phyloP scores from a whole-genome alignment of 495 filamentous ascomycete genomes.

The Collariella sp. region DNA sequence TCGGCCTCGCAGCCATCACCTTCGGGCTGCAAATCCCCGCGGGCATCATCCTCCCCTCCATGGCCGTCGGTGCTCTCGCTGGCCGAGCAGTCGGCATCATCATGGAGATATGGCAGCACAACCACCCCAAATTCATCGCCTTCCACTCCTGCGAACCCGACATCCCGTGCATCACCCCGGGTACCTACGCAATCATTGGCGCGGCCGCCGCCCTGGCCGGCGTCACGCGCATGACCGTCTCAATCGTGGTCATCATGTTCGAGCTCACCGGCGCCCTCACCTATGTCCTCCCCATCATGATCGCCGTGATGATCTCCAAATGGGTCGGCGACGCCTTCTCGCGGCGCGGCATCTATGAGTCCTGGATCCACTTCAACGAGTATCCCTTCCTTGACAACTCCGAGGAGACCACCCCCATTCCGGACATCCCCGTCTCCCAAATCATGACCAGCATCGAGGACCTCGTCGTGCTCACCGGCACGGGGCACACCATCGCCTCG shows the following conservation, averaged over 20 bases:
- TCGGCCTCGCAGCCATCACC: constrained; percentile 77
- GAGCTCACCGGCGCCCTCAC: constrained; percentile 93
- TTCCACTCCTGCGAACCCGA: constrained; percentile 82
- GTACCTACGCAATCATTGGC: constrained; percentile 92
- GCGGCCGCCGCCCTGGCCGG: constrained; percentile 94
- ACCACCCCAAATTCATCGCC: constrained; percentile 63
- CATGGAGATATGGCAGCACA: constrained; percentile 79
- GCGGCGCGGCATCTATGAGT: constrained; percentile 91
- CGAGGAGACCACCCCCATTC: constrained; percentile 71
- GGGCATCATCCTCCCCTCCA: constrained; percentile 93
- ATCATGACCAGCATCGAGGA: constrained; percentile 94
- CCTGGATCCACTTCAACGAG: constrained; percentile 92
- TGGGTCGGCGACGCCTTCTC: constrained; percentile 98
- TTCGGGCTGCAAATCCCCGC: constrained; percentile 97
- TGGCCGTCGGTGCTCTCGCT: constrained; percentile 88
- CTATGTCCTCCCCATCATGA: constrained; percentile 97
- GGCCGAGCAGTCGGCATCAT: constrained; percentile 87
- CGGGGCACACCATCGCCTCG: constrained; percentile 73
- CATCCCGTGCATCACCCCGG: constrained; percentile 83
- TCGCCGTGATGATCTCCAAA: constrained; percentile 97
- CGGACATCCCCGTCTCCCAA: constrained; percentile 72
- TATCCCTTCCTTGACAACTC: constrained; percentile 94
- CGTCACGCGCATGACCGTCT: constrained; percentile 93
- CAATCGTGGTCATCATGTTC: constrained; percentile 99
- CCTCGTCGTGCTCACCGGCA: constrained; percentile 75